Base-by-base conservation (phyloP, 306 rosid species). In the Cucumis hystrix region DNA sequence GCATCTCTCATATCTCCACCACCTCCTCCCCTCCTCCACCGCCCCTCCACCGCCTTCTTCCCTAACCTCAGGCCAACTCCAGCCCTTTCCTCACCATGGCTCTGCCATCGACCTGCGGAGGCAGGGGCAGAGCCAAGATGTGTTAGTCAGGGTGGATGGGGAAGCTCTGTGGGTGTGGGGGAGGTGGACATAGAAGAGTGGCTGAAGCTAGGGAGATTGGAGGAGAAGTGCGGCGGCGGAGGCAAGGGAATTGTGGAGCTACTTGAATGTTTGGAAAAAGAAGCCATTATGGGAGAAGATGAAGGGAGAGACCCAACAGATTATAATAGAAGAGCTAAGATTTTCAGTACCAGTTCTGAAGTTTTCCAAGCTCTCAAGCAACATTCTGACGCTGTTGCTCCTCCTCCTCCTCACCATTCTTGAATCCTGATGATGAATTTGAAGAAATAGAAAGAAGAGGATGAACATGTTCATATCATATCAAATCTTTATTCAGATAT, bases 281-380 rank as follows among this genome's bases (percentile, higher is more conserved):
- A 91, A 80, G 98, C 98, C 28, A 88, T 93, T 10, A 91, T 93
- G 97, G 96, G 97, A 35, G 96, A 87, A 51, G 97, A 91, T 74
- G 84, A 82, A 33, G 98, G 98, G 4, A 90, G 83, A 61, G 90
- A 90, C 16, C 90, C 96, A 16, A 65, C 30, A 35, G 96, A 93
- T 85, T 91, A 93, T 58, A 86, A 86, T 40, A 58, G 97, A 35
- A 91, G 96, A 85, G 98, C 98, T 47, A 81, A 83, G 71, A 88
- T 93, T 81, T 93, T 93, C 79, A 83, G 88, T 28, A 82, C 33
- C 56, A 88, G 96, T 63, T 80, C 94, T 25, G 77, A 64, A 75
- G 89, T 93, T 7, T 90, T 91, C 82, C 93, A 90, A 84, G 93
- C 94, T 83, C 94, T 91, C 0, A 88, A 81, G 84, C 81, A 89